Evolutionary conservation across 257 asterid species (phyloP), one percentile per base, ranked within the genome.

Genomic region (Echites panduratus): DNA sequence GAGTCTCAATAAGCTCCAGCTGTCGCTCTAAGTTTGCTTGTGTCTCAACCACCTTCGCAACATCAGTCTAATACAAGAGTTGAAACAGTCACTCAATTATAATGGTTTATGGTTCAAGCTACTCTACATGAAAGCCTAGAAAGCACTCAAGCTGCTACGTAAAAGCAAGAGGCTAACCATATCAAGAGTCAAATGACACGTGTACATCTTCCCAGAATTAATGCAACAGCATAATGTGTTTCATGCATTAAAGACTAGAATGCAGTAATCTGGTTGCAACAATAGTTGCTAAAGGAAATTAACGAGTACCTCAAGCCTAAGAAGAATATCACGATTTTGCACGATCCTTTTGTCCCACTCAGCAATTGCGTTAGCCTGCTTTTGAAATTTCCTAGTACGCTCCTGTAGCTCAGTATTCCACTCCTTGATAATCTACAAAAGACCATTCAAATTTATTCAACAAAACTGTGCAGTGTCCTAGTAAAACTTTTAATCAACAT

Each of bases 321-420:
- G 85, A 77, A 95, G 97, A 79, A 95, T 85, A 76, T 92, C 96
- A 56, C 99, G 99, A 79, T 95, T 95, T 78, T 90, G 97, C 73
- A 95, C 82, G 82, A 95, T 89, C 83, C 92, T 87, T 54, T 86
- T 88, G 80, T 95, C 99, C 99, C 99, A 95, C 76, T 89, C 98
- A 70, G 98, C 99, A 65, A 95, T 87, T 66, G 96, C 97, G 85
- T 84, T 90, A 80, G 98, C 98, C 77, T 95, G 96, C 79, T 90
- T 95, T 74, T 87, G 89, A 79, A 95, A 95, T 76, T 87, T 92
- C 17, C 88, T 88, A 75, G 96, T 80, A 56, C 96, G 98, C 83
- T 95, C 97, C 79, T 90, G 98, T 49, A 95, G 90, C 85, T 95
- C 99, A 64, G 90, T 70, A 77, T 92, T 90, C 99, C 98, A 95